Percentiles rank a stretch among this genome's conserved stretches.
These are phyloP conservation scores for Lasiodiplodia sp. DNA, from an alignment of 2,329 filamentous ascomycete genomes.

Conservation along the genomic window DNA sequence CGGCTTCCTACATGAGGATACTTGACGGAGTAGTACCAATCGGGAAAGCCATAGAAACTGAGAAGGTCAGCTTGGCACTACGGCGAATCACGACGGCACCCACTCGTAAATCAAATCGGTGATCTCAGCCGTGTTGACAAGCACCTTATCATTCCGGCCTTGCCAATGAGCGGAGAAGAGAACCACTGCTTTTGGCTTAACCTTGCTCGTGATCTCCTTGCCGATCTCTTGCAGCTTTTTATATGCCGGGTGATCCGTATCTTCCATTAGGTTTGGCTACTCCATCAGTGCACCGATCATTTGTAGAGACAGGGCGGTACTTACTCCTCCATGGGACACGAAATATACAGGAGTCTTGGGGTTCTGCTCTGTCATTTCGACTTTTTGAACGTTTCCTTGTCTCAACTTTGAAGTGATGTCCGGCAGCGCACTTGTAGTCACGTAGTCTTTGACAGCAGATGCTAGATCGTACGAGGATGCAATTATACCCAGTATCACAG, in stretches of 20 bases:
- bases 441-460: background rate
- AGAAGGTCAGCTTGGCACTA: background rate
- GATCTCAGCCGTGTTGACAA: constrained; percentile 71
- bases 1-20: constrained; percentile 68
- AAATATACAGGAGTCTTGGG: constrained; percentile 24
- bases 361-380: background rate
- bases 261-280: constrained; percentile 69
- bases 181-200: constrained; percentile 75
- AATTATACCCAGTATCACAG: background rate
- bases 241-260: constrained; percentile 73
- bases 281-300: background rate
- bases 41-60: constrained; percentile 71
- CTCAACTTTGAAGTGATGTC: background rate
- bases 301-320: background rate
- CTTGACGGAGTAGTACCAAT: constrained; percentile 69
- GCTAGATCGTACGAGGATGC: constrained; percentile 11
- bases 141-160: constrained; percentile 61
- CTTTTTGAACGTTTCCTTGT: background rate
- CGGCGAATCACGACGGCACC: background rate
- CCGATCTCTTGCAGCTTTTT: constrained; percentile 70
- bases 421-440: background rate
- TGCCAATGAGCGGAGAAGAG: constrained; percentile 84
- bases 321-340: constrained; percentile 27
- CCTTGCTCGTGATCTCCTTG: constrained; percentile 71
- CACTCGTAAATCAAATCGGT: constrained; percentile 72